Evolutionary conservation across 257 asterid genomes (phyloP).

Genomic region (Lantana camara): DNA sequence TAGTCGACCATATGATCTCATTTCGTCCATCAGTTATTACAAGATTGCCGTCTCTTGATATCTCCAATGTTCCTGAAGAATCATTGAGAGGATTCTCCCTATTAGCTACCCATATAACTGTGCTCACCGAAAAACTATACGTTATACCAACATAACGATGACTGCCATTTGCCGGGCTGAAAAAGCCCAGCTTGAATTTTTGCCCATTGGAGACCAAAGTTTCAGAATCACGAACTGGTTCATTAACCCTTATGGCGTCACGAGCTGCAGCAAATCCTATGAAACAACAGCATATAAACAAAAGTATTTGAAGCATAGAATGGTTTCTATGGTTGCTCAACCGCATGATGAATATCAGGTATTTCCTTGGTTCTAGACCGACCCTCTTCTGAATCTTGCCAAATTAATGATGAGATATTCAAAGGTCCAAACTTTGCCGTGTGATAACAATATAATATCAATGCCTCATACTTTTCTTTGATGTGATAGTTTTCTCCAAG

Average conservation of each 20-base stretch:
- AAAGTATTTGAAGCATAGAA: background rate
- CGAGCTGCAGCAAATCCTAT: conserved; percentile 12
- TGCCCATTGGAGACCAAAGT: conserved; percentile 37
- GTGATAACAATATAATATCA: background rate
- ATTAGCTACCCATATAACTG: conserved; percentile 67
- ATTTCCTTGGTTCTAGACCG: background rate
- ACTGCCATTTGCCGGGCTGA: conserved; percentile 37
- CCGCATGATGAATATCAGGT: conserved; percentile 11
- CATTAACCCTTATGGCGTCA: conserved; percentile 29
- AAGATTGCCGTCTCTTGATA: conserved; percentile 43
- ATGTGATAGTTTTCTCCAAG: too few species aligned
- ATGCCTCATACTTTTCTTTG: background rate
- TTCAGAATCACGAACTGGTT: conserved; percentile 38
- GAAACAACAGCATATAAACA: conserved; percentile 14
- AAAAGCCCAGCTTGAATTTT: conserved; percentile 49
- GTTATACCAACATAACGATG: conserved; percentile 51
- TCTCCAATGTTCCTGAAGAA: conserved; percentile 31
- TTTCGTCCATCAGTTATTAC: conserved; percentile 41
- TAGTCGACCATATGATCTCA: conserved; percentile 41
- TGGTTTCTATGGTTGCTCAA: background rate
- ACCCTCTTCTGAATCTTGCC: background rate
- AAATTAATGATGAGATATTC: background rate
- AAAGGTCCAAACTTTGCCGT: background rate
- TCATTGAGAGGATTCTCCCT: conserved; percentile 39
- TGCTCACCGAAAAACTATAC: conserved; percentile 30